These are phyloP conservation scores for Aspergillus ellipticus DNA, from an alignment of 495 filamentous ascomycete species.

Conservation along the genomic window DNA sequence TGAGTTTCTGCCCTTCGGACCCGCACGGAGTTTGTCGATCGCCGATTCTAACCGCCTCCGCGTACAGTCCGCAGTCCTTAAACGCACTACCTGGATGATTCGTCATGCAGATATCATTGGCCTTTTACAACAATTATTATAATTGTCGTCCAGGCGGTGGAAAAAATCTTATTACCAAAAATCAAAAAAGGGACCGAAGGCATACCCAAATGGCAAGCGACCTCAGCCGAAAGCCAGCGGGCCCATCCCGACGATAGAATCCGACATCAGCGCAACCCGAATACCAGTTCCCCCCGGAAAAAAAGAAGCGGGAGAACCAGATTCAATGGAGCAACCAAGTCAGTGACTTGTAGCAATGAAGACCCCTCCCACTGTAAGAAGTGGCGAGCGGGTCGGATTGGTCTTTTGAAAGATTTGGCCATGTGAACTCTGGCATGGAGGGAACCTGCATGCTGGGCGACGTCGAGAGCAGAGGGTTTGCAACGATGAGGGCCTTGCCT, in stretches of 20 bases:
- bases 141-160: conserved; percentile 2
- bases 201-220: conserved; percentile 1
- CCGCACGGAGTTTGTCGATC: background rate
- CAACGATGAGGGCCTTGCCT: background rate
- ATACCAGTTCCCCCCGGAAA: conserved; percentile 4
- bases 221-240: background rate
- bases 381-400: conserved; percentile 34
- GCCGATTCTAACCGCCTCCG: conserved; percentile 1
- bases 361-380: conserved; percentile 14
- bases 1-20: conserved; percentile 23
- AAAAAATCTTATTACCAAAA: background rate
- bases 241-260: background rate
- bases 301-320: conserved; percentile 25
- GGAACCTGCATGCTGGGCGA: conserved; percentile 17
- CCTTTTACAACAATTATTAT: conserved; percentile 2
- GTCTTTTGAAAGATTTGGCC: conserved; percentile 38
- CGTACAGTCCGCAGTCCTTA: conserved; percentile 14
- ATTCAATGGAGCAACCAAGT: conserved; percentile 32
- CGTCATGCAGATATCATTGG: background rate
- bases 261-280: conserved; percentile 1
- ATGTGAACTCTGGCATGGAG: conserved; percentile 29
- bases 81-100: conserved; percentile 18
- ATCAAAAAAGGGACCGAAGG: conserved; percentile 1
- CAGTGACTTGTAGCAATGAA: conserved; percentile 50
- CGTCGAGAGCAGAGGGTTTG: conserved; percentile 12